Evolutionary conservation across 2,329 filamentous ascomycete species (phyloP), one percentile per base, ranked within the genome.

Genomic region (Neofusicoccum ribis): DNA sequence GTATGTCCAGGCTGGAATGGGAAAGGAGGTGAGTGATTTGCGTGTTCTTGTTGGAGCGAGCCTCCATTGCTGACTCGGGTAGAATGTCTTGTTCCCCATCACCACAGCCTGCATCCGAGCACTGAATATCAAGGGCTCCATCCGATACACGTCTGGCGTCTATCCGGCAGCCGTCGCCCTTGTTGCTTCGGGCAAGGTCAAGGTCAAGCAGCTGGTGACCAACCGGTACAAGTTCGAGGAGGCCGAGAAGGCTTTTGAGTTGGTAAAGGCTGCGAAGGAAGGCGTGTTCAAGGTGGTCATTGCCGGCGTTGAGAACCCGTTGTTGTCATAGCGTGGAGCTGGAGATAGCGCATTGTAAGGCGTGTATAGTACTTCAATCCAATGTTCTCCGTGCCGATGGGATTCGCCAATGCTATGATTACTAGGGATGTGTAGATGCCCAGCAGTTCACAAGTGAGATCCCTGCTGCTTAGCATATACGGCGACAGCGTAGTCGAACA

Each of bases 81-180:
- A 65, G 75, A 83, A 82, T 54, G 78, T 86, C 12, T 70, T 79
- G 0, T 85, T 85, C 63, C 83, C 84, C 0, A 85, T 86, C 64
- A 82, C 80, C 0, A 79, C 78, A 0, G 79, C 79, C 1, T 85
- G 82, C 65, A 82, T 82, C 65, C 76, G 80, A 5, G 84, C 76
- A 0, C 70, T 86, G 52, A 81, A 72, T 3, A 75, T 85, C 66
- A 80, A 82, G 61, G 84, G 84, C 1, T 83, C 80, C 0, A 84
- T 86, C 60, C 76, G 83, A 2, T 86, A 86, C 66, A 79, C 77
- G 3, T 74, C 78, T 0, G 83, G 84, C 0, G 82, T 80, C 67
- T 86, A 85, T 69, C 79, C 82, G 0, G 69, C 77, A 5, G 84
- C 84, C 0, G 74, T 86, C 0, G 75, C 82, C 46, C 72, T 86